phyloP scores from a whole-genome alignment of 345 rosid species.

The Camelina hispida region DNA sequence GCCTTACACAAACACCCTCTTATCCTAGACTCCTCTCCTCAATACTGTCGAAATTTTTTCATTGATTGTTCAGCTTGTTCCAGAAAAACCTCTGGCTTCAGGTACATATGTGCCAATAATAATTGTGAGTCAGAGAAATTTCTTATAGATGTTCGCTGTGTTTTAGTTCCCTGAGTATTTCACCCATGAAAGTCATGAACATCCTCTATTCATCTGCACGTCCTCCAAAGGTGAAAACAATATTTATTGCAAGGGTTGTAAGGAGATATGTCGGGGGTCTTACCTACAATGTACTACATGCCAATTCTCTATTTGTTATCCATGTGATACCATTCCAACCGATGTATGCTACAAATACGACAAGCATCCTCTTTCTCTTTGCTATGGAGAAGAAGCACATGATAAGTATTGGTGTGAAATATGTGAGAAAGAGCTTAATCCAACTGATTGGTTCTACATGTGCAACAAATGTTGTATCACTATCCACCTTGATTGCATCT shows the following conservation, averaged over 20 bases:
- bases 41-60: neutral
- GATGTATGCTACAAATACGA: constrained; percentile 6
- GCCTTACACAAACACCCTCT: constrained; percentile 4
- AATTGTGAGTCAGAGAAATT: no score
- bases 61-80: neutral
- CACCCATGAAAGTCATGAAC: neutral
- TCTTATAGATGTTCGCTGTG: constrained; percentile 8
- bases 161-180: neutral
- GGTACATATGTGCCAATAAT: neutral
- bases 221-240: neutral
- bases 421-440: neutral
- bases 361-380: constrained; percentile 1
- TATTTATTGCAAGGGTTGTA: neutral
- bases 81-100: neutral
- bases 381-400: neutral
- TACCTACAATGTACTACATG: neutral
- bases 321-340: neutral
- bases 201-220: neutral
- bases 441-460: neutral
- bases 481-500: neutral
- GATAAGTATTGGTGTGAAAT: constrained; percentile 4
- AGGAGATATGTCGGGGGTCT: neutral
- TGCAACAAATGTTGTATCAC: constrained; percentile 11
- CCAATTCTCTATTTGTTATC: constrained; percentile 6
- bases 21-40: neutral